Base-by-base conservation (phyloP, 208 protist genomes). In the Novymonas esmeraldas region DNA sequence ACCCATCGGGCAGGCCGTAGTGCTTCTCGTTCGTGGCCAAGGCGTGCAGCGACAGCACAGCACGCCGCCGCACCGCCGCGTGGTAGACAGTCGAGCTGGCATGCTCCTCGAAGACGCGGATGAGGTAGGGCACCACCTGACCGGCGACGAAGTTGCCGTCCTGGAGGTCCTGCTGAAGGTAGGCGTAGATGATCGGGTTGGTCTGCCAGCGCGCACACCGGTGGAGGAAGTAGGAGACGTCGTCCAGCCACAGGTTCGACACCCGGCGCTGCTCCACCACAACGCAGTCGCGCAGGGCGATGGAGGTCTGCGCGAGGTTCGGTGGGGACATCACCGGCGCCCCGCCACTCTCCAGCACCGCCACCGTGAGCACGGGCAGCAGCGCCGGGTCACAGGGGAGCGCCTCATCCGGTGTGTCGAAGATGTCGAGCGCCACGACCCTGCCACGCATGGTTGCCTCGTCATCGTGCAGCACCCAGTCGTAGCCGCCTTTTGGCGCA, bases 401-500 rank as follows among this genome's bases (percentile, higher is more conserved):
- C 20, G 85, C 87, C 42, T 94, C 86, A 41, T 93, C 85, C 6
- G 90, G 89, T 1, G 84, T 95, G 44, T 79, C 33, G 51, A 96
- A 96, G 26, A 97, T 49, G 52, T 96, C 79, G 0, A 96, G 65
- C 20, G 74, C 61, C 22, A 77, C 81, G 31, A 96, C 78, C 51
- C 80, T 88, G 22, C 81, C 79, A 44, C 44, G 61, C 42, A 82
- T 69, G 36, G 63, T 64, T 11, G 78, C 54, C 78, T 96, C 90
- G 42, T 93, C 89, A 58, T 97, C 93, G 66, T 97, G 94, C 54
- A 93, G 67, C 52, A 97, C 94, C 87, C 88, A 95, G 66, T 97
- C 94, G 67, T 97, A 97, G 31, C 85, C 90, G 28, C 81, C 83
- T 34, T 85, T 85, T 6, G 90, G 81, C 0, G 80, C 87, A 51